Evolutionary conservation across 2,329 filamentous ascomycete species (phyloP), one percentile per base, ranked within the genome.

Genomic region (Phialophora expanda): DNA sequence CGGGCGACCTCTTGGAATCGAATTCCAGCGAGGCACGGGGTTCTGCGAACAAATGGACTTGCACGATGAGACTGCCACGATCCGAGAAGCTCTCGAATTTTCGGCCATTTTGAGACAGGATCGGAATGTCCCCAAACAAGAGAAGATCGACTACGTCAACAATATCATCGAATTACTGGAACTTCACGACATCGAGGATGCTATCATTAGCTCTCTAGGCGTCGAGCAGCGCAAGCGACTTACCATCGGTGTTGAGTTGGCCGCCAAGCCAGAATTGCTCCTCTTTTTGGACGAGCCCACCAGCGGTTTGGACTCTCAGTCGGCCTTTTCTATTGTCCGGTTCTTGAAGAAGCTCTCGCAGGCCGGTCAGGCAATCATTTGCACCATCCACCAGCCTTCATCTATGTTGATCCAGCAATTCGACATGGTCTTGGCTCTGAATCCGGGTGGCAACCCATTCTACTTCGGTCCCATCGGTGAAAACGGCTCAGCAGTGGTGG

Each of bases 211-310:
- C 32, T 87, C 84, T 57, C 79, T 91, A 11, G 86, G 87, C 3
- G 87, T 91, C 7, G 89, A 91, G 76, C 86, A 90, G 76, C 84
- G 87, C 71, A 92, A 92, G 77, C 83, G 89, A 62, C 79, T 91
- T 2, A 91, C 89, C 0, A 91, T 92, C 61, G 89, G 88, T 65
- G 89, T 91, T 2, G 89, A 92, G 73, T 80, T 92, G 9, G 89
- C 88, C 6, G 89, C 89, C 2, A 87, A 90, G 73, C 89, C 89
- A 0, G 85, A 83, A 48, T 80, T 91, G 0, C 80, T 91, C 2
- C 80, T 91, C 7, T 91, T 91, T 79, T 78, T 91, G 20, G 89
- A 91, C 71, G 89, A 92, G 73, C 89, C 89, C 0, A 91, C 89
- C 0, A 87, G 84, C 66, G 89, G 89, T 65, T 82, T 92, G 3